phyloP scores from a whole-genome alignment of 768 basidiomycete species.

The Russula sp. region DNA sequence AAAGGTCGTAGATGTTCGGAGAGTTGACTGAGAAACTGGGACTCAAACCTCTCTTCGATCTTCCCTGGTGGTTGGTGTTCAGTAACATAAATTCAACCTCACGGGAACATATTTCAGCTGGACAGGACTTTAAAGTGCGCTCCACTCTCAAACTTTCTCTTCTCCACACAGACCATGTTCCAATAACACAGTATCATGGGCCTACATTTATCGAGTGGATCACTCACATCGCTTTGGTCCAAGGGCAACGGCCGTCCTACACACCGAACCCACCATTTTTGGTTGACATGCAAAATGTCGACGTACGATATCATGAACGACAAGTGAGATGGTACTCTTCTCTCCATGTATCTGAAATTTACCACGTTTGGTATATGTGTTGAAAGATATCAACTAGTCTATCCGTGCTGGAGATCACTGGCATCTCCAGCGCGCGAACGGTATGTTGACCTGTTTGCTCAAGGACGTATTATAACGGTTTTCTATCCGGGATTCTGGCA shows the following conservation, averaged over 20 bases:
- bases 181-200: slow-evolving; percentile 49
- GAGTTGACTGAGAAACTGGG: slow-evolving; percentile 49
- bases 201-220: slow-evolving; percentile 60
- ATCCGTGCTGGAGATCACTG: slow-evolving; percentile 78
- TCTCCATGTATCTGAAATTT: neutral
- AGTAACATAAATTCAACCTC: slow-evolving; percentile 41
- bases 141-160: slow-evolving; percentile 47
- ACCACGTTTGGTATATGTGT: slow-evolving; percentile 41
- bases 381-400: slow-evolving; percentile 74
- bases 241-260: slow-evolving; percentile 20
- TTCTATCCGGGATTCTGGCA: slow-evolving; percentile 68
- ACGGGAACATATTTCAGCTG: slow-evolving; percentile 40
- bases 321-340: slow-evolving; percentile 5
- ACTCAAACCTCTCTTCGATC: slow-evolving; percentile 57
- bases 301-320: slow-evolving; percentile 58
- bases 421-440: slow-evolving; percentile 88
- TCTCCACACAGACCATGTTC: slow-evolving; percentile 45
- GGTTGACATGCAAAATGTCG: slow-evolving; percentile 57
- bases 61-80: slow-evolving; percentile 77
- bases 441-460: slow-evolving; percentile 30
- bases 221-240: slow-evolving; percentile 54
- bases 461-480: neutral
- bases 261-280: slow-evolving; percentile 35
- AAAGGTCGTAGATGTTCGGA: slow-evolving; percentile 42
- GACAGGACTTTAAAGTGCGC: slow-evolving; percentile 60